Conservation (phyloP, 1,284 basidiomycete species). For the Fomitiporia mediterranea region DNA sequence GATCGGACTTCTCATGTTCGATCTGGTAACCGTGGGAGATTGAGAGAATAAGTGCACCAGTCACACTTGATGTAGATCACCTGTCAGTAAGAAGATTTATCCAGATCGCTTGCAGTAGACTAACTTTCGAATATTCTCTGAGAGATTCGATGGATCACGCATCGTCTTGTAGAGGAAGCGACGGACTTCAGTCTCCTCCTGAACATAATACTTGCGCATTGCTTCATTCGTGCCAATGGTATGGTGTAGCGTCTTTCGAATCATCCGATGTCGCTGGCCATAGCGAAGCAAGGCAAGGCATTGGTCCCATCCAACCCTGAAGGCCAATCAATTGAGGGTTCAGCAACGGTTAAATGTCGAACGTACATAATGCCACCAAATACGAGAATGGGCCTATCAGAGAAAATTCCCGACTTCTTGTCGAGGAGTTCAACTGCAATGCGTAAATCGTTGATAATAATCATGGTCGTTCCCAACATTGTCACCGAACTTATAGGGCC, state of each 20-base stretch:
- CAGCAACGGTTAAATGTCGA: neutral
- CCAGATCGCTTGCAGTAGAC: neutral
- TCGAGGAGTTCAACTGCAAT: slow-evolving; percentile 17
- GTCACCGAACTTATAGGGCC: slow-evolving; percentile 19
- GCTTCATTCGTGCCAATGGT: slow-evolving; percentile 16
- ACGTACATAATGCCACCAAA: slow-evolving; percentile 19
- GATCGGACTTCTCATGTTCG: slow-evolving; percentile 16
- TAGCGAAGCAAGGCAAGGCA: slow-evolving; percentile 12
- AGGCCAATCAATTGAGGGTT: neutral
- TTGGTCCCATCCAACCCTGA: slow-evolving; percentile 17
- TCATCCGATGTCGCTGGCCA: slow-evolving; percentile 9
- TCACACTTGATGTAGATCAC: slow-evolving; percentile 7
- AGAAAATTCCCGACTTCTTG: slow-evolving; percentile 14
- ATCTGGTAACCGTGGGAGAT: slow-evolving; percentile 22
- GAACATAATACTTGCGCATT: slow-evolving; percentile 12
- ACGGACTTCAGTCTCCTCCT: slow-evolving; percentile 11
- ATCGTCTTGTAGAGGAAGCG: slow-evolving; percentile 15
- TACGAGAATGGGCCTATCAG: slow-evolving; percentile 13
- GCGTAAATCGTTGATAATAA: slow-evolving; percentile 15
- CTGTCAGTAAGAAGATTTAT: neutral
- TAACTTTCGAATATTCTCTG: slow-evolving; percentile 15
- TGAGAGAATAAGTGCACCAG: slow-evolving; percentile 19
- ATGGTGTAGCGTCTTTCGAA: slow-evolving; percentile 13
- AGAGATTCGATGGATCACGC: slow-evolving; percentile 6
- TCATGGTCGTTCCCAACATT: slow-evolving; percentile 14